Evolutionary conservation across 495 filamentous ascomycete genomes (phyloP).

Genomic region (Neurospora tetrasperma): DNA sequence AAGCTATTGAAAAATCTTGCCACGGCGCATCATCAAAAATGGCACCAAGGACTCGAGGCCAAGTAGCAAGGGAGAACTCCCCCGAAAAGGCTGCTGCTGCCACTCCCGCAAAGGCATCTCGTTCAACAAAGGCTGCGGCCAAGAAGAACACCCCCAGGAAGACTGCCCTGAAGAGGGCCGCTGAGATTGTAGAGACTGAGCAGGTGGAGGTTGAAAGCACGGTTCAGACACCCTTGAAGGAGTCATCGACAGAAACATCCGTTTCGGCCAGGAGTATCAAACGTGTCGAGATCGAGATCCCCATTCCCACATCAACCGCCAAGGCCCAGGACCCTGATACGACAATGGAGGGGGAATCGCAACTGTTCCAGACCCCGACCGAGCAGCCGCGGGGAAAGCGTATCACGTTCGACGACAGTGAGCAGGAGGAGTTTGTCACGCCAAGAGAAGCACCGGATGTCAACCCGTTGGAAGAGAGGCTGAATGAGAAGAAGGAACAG

Average conservation of each 20-base stretch:
- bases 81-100: not conserved
- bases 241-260: not conserved
- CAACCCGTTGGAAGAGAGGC: constrained; percentile 12
- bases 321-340: constrained; percentile 4
- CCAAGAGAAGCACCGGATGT: constrained; percentile 21
- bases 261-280: constrained; percentile 1
- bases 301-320: constrained; percentile 13
- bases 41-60: not conserved
- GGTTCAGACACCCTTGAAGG: not conserved
- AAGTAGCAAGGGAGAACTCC: not conserved
- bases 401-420: constrained; percentile 23
- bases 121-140: not conserved
- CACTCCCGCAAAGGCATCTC: not conserved
- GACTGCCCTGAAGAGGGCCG: not conserved
- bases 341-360: constrained; percentile 8
- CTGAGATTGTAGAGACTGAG: not conserved
- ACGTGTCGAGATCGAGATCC: constrained; percentile 25
- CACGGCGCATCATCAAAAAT: not conserved
- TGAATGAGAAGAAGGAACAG: constrained; percentile 4
- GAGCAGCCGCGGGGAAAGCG: constrained; percentile 12
- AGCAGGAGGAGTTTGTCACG: constrained; percentile 24
- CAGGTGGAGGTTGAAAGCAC: not conserved
- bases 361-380: constrained; percentile 20
- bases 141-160: not conserved
- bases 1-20: not conserved